These are phyloP conservation scores for Lactifluus hygrophoroides DNA, from an alignment of 768 basidiomycete genomes.

Conservation along the genomic window DNA sequence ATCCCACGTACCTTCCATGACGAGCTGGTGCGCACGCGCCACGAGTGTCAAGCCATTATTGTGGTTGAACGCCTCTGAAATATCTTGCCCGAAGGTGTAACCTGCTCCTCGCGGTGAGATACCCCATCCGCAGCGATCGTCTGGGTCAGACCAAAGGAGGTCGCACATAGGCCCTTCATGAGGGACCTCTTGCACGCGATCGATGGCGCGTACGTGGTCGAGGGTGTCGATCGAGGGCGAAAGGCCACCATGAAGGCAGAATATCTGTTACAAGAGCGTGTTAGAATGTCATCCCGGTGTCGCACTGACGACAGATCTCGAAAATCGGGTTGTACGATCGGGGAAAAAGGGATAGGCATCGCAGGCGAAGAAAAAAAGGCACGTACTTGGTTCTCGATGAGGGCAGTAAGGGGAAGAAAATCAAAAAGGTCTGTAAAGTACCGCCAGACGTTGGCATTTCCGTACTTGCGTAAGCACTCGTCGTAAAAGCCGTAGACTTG, in stretches of 20 bases:
- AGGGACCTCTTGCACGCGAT: conserved; percentile 98
- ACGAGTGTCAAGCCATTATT: conserved; percentile 97
- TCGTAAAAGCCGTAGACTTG: conserved; percentile 99
- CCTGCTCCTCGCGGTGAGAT: conserved; percentile 98
- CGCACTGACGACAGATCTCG: conserved; percentile 1
- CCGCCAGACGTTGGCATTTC: conserved; percentile 99
- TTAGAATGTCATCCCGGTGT: background rate
- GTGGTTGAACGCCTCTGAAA: conserved; percentile 98
- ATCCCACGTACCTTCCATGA: conserved; percentile 80
- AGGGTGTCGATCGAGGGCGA: conserved; percentile 99
- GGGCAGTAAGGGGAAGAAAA: conserved; percentile 91
- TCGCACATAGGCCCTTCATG: conserved; percentile 99
- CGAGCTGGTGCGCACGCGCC: conserved; percentile 88
- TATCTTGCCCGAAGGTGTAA: conserved; percentile 98
- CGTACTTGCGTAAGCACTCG: conserved; percentile 98
- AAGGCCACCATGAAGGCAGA: conserved; percentile 95
- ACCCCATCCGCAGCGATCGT: conserved; percentile 99
- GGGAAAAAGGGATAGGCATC: background rate
- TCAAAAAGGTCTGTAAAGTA: conserved; percentile 99
- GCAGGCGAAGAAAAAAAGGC: background rate
- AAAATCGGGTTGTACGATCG: background rate
- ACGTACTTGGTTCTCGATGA: conserved; percentile 98
- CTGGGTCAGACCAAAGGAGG: conserved; percentile 98
- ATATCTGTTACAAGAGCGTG: conserved; percentile 56
- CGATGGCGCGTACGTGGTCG: conserved; percentile 97